Conservation (phyloP, 2,329 filamentous ascomycete species). For the Trichoderma breve region DNA sequence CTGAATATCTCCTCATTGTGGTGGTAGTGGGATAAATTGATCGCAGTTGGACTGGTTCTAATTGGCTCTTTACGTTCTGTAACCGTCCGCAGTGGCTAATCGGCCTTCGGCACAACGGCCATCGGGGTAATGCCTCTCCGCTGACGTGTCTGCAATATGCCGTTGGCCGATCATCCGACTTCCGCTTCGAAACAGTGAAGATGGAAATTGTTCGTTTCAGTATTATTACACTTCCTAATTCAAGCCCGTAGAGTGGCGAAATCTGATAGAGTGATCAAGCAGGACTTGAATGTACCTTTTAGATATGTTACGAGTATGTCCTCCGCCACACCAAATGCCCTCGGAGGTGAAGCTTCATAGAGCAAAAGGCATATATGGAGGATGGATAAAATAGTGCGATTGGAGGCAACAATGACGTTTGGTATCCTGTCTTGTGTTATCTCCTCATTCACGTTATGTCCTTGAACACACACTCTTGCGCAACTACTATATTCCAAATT, state of each 20-base stretch:
- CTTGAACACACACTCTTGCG: background rate
- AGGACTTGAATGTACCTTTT: background rate
- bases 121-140: background rate
- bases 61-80: background rate
- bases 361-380: background rate
- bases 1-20: background rate
- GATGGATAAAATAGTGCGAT: background rate
- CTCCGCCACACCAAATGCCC: background rate
- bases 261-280: background rate
- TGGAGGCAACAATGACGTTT: accelerated
- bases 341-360: background rate
- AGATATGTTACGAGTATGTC: background rate
- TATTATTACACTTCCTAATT: background rate
- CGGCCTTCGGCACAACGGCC: background rate
- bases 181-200: background rate
- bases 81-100: background rate
- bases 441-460: background rate
- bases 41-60: background rate
- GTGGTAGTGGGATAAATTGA: background rate
- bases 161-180: background rate
- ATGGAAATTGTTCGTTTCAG: background rate
- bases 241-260: background rate
- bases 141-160: background rate
- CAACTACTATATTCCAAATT: background rate
- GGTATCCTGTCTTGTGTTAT: background rate